Percentiles rank a stretch among this genome's conserved stretches.
Conservation (phyloP, 257 asterid genomes). For the Lavandula angustifolia region DNA sequence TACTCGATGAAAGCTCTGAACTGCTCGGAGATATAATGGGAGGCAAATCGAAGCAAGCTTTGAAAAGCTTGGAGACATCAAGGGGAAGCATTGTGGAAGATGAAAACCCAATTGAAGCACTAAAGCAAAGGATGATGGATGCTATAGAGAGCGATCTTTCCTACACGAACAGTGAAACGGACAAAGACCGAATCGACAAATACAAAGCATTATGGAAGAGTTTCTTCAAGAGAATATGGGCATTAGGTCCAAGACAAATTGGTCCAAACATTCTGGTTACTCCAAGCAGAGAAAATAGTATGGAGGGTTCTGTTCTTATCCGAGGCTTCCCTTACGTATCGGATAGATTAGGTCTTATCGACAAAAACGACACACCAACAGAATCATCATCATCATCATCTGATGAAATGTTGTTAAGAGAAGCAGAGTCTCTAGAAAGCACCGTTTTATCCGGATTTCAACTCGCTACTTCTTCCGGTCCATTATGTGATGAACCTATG, state of each 20-base stretch:
- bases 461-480: slow-evolving; percentile 87
- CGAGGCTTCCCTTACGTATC: slow-evolving; percentile 74
- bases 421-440: slow-evolving; percentile 79
- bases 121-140: slow-evolving; percentile 70
- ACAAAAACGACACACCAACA: slow-evolving; percentile 28
- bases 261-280: slow-evolving; percentile 87
- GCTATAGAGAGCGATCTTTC: slow-evolving; percentile 62
- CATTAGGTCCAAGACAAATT: slow-evolving; percentile 84
- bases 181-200: slow-evolving; percentile 61
- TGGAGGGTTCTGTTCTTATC: slow-evolving; percentile 57
- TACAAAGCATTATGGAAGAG: slow-evolving; percentile 55
- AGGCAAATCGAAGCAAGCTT: slow-evolving; percentile 66
- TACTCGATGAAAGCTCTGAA: slow-evolving; percentile 76
- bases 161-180: slow-evolving; percentile 46
- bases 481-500: slow-evolving; percentile 93
- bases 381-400: slow-evolving; percentile 39
- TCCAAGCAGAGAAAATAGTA: slow-evolving; percentile 49
- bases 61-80: slow-evolving; percentile 58
- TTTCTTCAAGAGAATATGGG: slow-evolving; percentile 78
- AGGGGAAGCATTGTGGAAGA: slow-evolving; percentile 67
- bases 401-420: slow-evolving; percentile 49
- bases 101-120: slow-evolving; percentile 68
- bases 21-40: slow-evolving; percentile 75
- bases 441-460: slow-evolving; percentile 90
- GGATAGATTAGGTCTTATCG: slow-evolving; percentile 55